phyloP scores from a whole-genome alignment of 345 rosid genomes.

The Garcia nutans region DNA sequence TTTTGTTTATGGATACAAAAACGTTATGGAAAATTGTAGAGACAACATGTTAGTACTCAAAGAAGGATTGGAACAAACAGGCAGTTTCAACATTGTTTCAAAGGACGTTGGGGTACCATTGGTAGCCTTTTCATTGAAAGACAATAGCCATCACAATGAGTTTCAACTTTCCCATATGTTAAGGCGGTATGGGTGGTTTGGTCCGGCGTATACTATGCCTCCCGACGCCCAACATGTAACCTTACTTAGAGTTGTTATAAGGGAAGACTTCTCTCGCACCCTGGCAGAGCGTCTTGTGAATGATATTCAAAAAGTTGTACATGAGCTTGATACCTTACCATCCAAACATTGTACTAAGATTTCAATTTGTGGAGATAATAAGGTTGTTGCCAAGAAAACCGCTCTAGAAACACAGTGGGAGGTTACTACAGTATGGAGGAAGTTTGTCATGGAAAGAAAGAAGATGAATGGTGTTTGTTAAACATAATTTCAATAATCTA shows the following conservation, averaged over 20 bases:
- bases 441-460: conserved; percentile 25
- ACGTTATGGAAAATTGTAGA: conserved; percentile 24
- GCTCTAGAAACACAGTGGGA: conserved; percentile 22
- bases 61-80: conserved; percentile 24
- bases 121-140: conserved; percentile 29
- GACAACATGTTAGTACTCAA: conserved; percentile 23
- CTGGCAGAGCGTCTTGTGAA: conserved; percentile 13
- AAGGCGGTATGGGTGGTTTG: conserved; percentile 26
- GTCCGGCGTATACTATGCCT: conserved; percentile 29
- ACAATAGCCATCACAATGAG: conserved; percentile 13
- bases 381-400: conserved; percentile 14
- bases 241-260: conserved; percentile 25
- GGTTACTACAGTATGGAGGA: conserved; percentile 27
- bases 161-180: conserved; percentile 21
- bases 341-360: not conserved
- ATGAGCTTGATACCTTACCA: conserved; percentile 17
- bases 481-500: not conserved
- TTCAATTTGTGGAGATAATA: conserved; percentile 3
- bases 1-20: conserved; percentile 19
- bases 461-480: conserved; percentile 30
- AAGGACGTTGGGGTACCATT: conserved; percentile 27
- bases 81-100: conserved; percentile 18
- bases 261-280: conserved; percentile 26
- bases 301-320: conserved; percentile 13
- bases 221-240: conserved; percentile 27